These are phyloP conservation scores for Fusarium acutatum DNA, from an alignment of 2,329 filamentous ascomycete species.

Conservation along the genomic window DNA sequence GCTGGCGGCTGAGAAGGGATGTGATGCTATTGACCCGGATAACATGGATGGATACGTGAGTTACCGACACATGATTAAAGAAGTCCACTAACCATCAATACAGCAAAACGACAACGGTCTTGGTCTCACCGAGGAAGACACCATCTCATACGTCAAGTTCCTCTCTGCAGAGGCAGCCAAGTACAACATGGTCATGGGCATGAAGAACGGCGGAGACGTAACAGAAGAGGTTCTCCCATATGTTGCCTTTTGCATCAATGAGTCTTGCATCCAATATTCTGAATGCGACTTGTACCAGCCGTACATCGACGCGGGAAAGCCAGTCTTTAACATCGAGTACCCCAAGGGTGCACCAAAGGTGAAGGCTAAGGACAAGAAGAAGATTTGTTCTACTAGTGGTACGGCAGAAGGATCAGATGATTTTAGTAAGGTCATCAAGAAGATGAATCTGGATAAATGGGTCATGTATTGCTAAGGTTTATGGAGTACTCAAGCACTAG, in stretches of 20 bases:
- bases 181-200: slow-evolving; percentile 66
- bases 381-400: slow-evolving; percentile 51
- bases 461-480: slow-evolving; percentile 28
- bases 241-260: slow-evolving; percentile 73
- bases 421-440: slow-evolving; percentile 74
- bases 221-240: slow-evolving; percentile 56
- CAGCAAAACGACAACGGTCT: slow-evolving; percentile 69
- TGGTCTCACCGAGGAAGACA: slow-evolving; percentile 62
- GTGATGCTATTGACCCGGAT: slow-evolving; percentile 75
- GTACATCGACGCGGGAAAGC: slow-evolving; percentile 55
- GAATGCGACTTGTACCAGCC: slow-evolving; percentile 66
- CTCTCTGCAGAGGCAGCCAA: slow-evolving; percentile 62
- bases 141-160: slow-evolving; percentile 66
- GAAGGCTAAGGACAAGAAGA: slow-evolving; percentile 45
- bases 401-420: slow-evolving; percentile 51
- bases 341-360: slow-evolving; percentile 56
- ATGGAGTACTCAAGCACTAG: accelerated
- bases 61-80: neutral
- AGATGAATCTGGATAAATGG: slow-evolving; percentile 69
- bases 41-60: slow-evolving; percentile 72
- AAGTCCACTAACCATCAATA: accelerated
- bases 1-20: slow-evolving; percentile 67
- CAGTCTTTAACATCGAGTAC: slow-evolving; percentile 59
- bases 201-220: slow-evolving; percentile 73
- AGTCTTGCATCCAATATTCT: slow-evolving; percentile 68